Evolutionary conservation across 257 asterid species (phyloP).

Genomic region (Lycium ferocissimum): DNA sequence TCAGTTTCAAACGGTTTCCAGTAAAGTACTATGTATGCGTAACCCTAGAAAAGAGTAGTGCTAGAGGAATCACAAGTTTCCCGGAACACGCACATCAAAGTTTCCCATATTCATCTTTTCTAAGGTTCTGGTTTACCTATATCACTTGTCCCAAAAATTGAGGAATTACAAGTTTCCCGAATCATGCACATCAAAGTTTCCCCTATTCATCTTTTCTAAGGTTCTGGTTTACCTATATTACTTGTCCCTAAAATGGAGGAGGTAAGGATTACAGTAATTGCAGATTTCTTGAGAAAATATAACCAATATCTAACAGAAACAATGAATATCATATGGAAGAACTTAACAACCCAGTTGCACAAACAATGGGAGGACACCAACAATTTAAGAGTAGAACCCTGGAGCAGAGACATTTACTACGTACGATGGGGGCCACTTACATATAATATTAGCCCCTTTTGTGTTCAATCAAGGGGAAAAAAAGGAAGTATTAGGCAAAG

Average conservation of each 20-base stretch:
- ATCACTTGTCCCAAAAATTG: neutral
- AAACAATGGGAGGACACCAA: slow-evolving; percentile 20
- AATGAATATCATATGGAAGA: neutral
- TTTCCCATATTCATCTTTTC: neutral
- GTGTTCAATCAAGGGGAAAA: neutral
- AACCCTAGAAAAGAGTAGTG: neutral
- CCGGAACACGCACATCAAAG: slow-evolving; percentile 1
- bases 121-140: neutral
- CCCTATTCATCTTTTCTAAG: neutral
- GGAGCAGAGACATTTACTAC: neutral
- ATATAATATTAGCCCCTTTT: neutral
- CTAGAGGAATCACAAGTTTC: slow-evolving; percentile 3
- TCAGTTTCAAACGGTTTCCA: neutral
- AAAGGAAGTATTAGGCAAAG: neutral
- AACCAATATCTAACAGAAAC: slow-evolving; percentile 8
- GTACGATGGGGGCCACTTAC: neutral
- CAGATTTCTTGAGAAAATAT: slow-evolving; percentile 4
- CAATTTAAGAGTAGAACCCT: neutral
- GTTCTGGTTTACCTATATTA: neutral
- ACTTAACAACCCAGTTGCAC: neutral
- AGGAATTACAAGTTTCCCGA: neutral
- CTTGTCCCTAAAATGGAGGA: neutral
- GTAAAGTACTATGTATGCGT: neutral
- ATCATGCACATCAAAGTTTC: slow-evolving; percentile 4
- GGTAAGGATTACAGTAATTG: slow-evolving; percentile 8